A percentile compares a stretch with the other conserved stretches of the same genome.
Evolutionary conservation across 106 monocot species (phyloP).

Genomic region (Dactylorhiza incarnata): DNA sequence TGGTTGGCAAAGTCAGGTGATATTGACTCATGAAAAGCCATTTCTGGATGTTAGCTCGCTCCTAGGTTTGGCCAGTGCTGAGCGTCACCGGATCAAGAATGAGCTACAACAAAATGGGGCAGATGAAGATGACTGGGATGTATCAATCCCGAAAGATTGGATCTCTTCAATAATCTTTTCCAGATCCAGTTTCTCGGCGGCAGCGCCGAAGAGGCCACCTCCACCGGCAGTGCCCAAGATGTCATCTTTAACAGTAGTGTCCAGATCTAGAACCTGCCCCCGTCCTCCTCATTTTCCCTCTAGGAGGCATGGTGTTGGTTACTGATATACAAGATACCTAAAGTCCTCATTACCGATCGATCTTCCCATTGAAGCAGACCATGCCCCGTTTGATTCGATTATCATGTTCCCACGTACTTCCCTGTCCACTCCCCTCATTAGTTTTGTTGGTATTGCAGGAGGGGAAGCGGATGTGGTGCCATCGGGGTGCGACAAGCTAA

Average conservation of each 20-base stretch:
- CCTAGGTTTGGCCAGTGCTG: constrained; percentile 94
- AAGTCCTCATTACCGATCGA: too few species aligned
- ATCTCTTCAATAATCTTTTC: constrained; percentile 67
- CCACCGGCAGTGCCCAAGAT: constrained; percentile 37
- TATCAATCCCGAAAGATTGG: constrained; percentile 28
- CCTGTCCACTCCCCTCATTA: too few species aligned
- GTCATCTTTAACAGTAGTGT: constrained; percentile 72
- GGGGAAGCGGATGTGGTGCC: too few species aligned
- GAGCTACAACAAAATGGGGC: constrained; percentile 88
- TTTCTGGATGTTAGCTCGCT: constrained; percentile 57
- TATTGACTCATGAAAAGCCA: constrained; percentile 76
- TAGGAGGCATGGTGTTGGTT: constrained; percentile 25
- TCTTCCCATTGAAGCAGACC: too few species aligned
- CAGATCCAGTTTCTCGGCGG: constrained; percentile 27
- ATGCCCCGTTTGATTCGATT: too few species aligned
- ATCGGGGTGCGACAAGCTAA: too few species aligned
- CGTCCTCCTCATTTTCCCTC: constrained; percentile 37
- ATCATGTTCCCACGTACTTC: too few species aligned
- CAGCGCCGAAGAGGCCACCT: too few species aligned
- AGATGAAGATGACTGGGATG: constrained; percentile 88
- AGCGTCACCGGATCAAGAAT: constrained; percentile 95
- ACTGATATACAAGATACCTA: too few species aligned
- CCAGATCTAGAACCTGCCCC: constrained; percentile 62
- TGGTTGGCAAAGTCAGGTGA: constrained; percentile 77
- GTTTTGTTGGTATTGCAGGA: too few species aligned